Evolutionary conservation across 106 monocot species (phyloP).

Genomic region (Dendrobium nobile): DNA sequence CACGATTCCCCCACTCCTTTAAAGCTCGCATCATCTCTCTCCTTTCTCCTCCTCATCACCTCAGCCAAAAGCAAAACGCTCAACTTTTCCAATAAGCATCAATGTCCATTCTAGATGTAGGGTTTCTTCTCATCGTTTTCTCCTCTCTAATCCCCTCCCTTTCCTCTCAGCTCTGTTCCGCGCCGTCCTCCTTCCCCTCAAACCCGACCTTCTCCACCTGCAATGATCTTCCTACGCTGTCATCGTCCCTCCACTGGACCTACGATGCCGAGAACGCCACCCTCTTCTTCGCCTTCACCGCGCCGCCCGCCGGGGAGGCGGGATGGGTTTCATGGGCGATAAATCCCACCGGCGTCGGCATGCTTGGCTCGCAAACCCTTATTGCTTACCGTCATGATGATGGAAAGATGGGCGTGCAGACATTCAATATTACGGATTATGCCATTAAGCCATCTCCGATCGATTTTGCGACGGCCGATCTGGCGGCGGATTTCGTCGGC

Average conservation of each 20-base stretch:
- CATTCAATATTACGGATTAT: conserved; percentile 38
- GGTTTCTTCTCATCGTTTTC: not conserved
- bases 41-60: too few species aligned
- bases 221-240: conserved; percentile 46
- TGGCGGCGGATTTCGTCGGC: conserved; percentile 35
- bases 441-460: conserved; percentile 26
- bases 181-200: conserved; percentile 30
- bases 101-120: not conserved
- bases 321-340: conserved; percentile 79
- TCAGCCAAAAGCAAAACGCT: too few species aligned
- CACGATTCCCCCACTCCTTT: too few species aligned
- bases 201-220: conserved; percentile 39
- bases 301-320: conserved; percentile 22
- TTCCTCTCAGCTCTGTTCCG: conserved; percentile 36
- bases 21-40: too few species aligned
- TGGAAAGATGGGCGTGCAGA: conserved; percentile 36
- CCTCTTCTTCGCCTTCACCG: conserved; percentile 53
- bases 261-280: conserved; percentile 17
- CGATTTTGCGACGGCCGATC: conserved; percentile 31
- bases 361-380: conserved; percentile 54
- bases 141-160: conserved; percentile 12
- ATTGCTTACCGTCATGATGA: conserved; percentile 32
- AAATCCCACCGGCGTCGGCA: conserved; percentile 37
- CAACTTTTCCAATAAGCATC: not conserved
- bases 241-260: conserved; percentile 57